These are phyloP conservation scores for Clausena lansium DNA, from an alignment of 345 rosid genomes.

Conservation along the genomic window DNA sequence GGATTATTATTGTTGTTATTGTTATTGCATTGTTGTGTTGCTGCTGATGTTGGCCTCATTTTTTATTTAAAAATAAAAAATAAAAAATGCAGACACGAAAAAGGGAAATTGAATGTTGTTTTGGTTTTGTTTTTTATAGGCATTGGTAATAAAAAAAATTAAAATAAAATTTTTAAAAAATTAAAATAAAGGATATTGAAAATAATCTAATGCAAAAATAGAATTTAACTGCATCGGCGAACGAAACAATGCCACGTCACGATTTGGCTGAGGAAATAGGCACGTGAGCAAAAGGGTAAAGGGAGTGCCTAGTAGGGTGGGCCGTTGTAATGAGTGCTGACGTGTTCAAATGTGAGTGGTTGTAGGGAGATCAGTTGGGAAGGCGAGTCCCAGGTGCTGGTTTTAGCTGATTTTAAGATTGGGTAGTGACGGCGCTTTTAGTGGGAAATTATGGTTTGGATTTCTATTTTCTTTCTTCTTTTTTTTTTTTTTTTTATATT, in stretches of 20 bases:
- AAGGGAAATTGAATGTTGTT: neutral
- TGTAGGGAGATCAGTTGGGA: conserved; percentile 4
- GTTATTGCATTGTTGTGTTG: conserved; percentile 10
- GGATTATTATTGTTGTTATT: neutral
- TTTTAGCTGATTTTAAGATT: neutral
- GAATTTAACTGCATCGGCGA: neutral
- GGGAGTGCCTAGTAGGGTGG: neutral
- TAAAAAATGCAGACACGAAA: neutral
- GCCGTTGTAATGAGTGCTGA: neutral
- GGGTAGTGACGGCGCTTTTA: neutral
- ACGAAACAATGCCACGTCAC: neutral
- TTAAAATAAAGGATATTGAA: neutral
- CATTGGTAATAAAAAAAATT: neutral
- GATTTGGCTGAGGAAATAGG: neutral
- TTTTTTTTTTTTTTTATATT: no score
- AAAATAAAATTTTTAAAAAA: neutral
- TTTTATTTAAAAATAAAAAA: neutral
- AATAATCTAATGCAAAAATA: neutral
- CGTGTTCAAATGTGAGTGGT: neutral
- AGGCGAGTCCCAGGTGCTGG: neutral
- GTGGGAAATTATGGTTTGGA: neutral
- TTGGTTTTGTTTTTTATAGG: neutral
- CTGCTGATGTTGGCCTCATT: conserved; percentile 33
- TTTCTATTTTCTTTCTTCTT: neutral
- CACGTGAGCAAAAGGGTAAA: neutral